Base-by-base conservation (phyloP, 805 yeast genomes). In the Wickerhamomyces chaumierensis region DNA sequence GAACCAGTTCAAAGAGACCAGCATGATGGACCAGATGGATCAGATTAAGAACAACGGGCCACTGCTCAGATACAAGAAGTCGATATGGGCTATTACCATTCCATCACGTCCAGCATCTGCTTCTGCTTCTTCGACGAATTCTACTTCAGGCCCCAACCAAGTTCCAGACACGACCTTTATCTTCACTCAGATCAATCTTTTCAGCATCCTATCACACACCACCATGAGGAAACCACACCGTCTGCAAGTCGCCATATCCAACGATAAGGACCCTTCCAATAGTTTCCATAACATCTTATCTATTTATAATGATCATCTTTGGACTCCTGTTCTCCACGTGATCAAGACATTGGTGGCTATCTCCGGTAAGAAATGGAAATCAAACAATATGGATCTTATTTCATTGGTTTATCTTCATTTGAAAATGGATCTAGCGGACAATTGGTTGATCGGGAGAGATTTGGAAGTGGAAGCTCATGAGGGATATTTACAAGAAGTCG, bases 291-390 rank as follows among this genome's bases (percentile, higher is more conserved):
- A 73, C 48, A 58, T 83, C 5, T 61, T 71, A 36, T 62, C 71
- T 4, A 66, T 86, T 34, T 79, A 76, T 53, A 85, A 83, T 50
- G 53, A 63, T 18, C 69, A 69, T 9, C 57, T 86, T 18, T 78
- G 82, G 60, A 65, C 65, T 36, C 88, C 94, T 1, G 75, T 83
- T 3, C 62, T 88, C 49, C 78, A 78, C 51, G 70, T 83, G 1
- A 64, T 88, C 42, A 87, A 84, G 55, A 78, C 82, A 44, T 69
- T 87, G 37, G 78, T 87, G 2, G 95, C 96, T 0, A 85, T 81
- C 60, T 88, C 85, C 51, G 96, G 96, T 16, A 77, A 92, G 42
- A 87, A 88, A 57, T 90, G 98, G 98, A 78, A 87, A 48, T 73
- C 87, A 13, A 74, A 78, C 45, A 92, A 90, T 55, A 90, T 92